A percentile compares a stretch with the other conserved stretches of the same genome.
Conservation (phyloP, 768 basidiomycete species). For the Leccinellum albellum region DNA sequence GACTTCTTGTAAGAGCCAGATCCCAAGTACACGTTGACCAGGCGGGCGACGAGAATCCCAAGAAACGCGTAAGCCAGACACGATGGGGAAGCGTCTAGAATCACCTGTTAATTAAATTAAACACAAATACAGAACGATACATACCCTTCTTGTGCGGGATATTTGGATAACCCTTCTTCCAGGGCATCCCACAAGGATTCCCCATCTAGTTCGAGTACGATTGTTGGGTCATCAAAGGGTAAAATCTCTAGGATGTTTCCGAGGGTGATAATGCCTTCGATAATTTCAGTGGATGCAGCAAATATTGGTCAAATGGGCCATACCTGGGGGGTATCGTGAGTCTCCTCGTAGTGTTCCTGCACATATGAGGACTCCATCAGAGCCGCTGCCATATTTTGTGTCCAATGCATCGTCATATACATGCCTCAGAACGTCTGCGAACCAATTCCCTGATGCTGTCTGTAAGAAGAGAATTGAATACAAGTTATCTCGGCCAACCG, state of each 20-base stretch:
- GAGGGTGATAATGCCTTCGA: constrained; percentile 66
- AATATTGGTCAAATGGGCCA: background rate
- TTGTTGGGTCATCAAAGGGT: constrained; percentile 81
- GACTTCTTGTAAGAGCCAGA: constrained; percentile 54
- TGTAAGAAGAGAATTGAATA: constrained; percentile 21
- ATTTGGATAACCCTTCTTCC: constrained; percentile 68
- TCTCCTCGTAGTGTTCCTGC: constrained; percentile 87
- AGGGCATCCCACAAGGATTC: constrained; percentile 74
- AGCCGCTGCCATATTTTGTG: constrained; percentile 55
- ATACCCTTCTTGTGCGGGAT: constrained; percentile 90
- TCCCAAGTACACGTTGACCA: constrained; percentile 67
- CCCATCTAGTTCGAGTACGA: constrained; percentile 80
- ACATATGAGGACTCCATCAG: constrained; percentile 79
- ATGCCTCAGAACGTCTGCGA: constrained; percentile 80
- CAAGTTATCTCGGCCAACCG: background rate
- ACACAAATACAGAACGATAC: constrained; percentile 6
- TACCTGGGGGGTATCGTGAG: constrained; percentile 79
- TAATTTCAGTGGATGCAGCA: background rate
- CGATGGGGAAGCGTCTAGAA: constrained; percentile 78
- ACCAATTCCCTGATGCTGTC: constrained; percentile 76
- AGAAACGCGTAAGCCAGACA: constrained; percentile 78
- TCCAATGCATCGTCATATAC: constrained; percentile 72
- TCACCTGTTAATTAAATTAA: background rate
- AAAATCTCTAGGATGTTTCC: constrained; percentile 87
- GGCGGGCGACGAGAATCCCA: constrained; percentile 82